Evolutionary conservation across 208 protist genomes (phyloP).

Genomic region (Acanthamoeba castellanii): DNA sequence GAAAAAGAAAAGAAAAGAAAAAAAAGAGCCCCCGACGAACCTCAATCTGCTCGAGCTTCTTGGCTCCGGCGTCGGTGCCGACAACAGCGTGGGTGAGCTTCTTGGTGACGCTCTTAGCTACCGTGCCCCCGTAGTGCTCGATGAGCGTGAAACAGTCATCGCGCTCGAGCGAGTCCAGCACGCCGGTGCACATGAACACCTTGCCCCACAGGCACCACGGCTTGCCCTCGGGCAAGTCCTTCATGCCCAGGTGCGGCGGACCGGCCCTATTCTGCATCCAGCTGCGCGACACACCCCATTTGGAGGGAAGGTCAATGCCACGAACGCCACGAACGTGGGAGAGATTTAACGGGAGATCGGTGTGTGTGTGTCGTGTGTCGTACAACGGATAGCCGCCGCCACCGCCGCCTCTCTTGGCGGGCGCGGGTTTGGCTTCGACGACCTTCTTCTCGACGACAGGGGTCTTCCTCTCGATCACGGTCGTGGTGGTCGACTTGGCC

Average conservation of each 20-base stretch:
- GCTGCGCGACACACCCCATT: no score
- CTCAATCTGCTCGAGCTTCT: slow-evolving; percentile 85
- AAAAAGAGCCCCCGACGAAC: background rate
- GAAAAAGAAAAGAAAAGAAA: background rate
- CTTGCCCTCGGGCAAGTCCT: slow-evolving; percentile 83
- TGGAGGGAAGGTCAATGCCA: no score
- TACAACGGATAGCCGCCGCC: slow-evolving; percentile 58
- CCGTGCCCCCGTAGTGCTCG: slow-evolving; percentile 86
- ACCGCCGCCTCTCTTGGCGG: slow-evolving; percentile 11
- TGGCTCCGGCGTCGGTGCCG: slow-evolving; percentile 87
- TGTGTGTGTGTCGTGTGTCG: background rate
- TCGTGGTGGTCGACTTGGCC: background rate
- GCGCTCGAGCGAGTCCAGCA: slow-evolving; percentile 90
- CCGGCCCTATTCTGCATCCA: slow-evolving; percentile 47
- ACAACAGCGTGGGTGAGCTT: slow-evolving; percentile 86
- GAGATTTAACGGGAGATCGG: background rate
- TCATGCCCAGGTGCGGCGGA: slow-evolving; percentile 78
- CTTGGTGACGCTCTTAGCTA: slow-evolving; percentile 83
- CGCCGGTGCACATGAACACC: slow-evolving; percentile 91
- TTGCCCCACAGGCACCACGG: slow-evolving; percentile 86
- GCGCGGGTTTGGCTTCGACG: background rate
- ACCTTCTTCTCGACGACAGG: background rate
- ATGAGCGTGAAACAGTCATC: slow-evolving; percentile 86
- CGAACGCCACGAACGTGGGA: no score
- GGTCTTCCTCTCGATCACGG: background rate